A percentile compares a stretch with the other conserved stretches of the same genome.
These are phyloP conservation scores for Physcomitrellopsis africana DNA, from an alignment of 225 moss, liverwort and hornwort genomes.

Conservation along the genomic window DNA sequence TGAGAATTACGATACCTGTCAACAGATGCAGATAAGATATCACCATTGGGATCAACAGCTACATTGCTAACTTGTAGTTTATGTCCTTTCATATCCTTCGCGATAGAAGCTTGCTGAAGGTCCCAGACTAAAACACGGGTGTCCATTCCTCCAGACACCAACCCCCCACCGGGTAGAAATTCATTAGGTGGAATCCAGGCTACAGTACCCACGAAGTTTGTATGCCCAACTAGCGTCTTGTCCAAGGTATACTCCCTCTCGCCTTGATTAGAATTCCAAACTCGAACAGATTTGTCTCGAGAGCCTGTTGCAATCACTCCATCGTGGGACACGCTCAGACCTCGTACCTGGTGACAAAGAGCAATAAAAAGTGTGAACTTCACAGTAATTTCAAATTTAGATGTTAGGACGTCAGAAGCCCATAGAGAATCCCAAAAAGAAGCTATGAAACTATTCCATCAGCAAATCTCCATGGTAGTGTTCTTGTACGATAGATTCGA, in stretches of 20 bases:
- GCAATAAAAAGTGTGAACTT: constrained; percentile 25
- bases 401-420: constrained; percentile 4
- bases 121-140: constrained; percentile 91
- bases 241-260: constrained; percentile 63
- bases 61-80: constrained; percentile 87
- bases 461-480: background rate
- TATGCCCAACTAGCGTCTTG: constrained; percentile 86
- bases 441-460: background rate
- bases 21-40: constrained; percentile 90
- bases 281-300: constrained; percentile 86
- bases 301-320: constrained; percentile 90
- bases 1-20: constrained; percentile 65
- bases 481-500: background rate
- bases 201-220: constrained; percentile 93
- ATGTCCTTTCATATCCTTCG: constrained; percentile 83
- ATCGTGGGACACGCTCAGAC: constrained; percentile 69
- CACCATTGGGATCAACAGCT: constrained; percentile 78
- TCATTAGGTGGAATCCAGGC: constrained; percentile 82
- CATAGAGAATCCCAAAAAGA: background rate
- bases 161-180: constrained; percentile 75
- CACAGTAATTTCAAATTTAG: constrained; percentile 1
- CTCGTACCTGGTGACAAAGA: constrained; percentile 74
- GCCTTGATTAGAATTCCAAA: constrained; percentile 69
- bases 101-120: constrained; percentile 64
- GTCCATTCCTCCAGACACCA: constrained; percentile 99